Percentiles rank a stretch among this genome's conserved stretches.
Conservation (phyloP, 169 alveolate genomes). For the Cryptosporidium ubiquitum region DNA sequence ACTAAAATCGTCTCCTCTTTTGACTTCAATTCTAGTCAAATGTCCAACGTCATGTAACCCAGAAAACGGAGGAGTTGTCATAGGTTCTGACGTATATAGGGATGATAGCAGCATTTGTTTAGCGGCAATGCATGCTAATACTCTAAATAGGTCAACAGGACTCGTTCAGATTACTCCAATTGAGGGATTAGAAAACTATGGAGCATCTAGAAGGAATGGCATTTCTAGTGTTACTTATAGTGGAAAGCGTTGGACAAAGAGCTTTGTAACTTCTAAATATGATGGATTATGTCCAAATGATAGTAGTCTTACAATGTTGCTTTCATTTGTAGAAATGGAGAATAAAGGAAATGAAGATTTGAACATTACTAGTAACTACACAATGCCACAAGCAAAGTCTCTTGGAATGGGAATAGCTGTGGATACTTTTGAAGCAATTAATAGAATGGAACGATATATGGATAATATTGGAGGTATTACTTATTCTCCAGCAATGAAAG, state of each 20-base stretch:
- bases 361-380: background rate
- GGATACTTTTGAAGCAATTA: constrained; percentile 73
- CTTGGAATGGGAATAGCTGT: constrained; percentile 58
- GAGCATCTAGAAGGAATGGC: constrained; percentile 55
- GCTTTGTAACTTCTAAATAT: constrained; percentile 65
- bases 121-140: constrained; percentile 66
- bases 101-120: constrained; percentile 68
- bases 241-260: constrained; percentile 61
- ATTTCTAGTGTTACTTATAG: constrained; percentile 47
- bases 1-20: constrained; percentile 33
- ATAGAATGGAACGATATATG: constrained; percentile 62
- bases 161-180: constrained; percentile 63
- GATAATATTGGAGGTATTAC: constrained; percentile 67
- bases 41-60: constrained; percentile 68
- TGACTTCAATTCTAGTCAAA: constrained; percentile 44
- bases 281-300: constrained; percentile 63
- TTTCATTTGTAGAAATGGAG: constrained; percentile 49
- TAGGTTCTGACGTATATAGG: constrained; percentile 70
- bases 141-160: constrained; percentile 57
- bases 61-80: constrained; percentile 62
- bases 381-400: constrained; percentile 32
- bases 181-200: constrained; percentile 67
- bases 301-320: constrained; percentile 63
- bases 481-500: constrained; percentile 67
- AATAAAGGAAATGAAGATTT: background rate